These are phyloP conservation scores for Nothophoma quercina DNA, from an alignment of 2,329 filamentous ascomycete species.

Conservation along the genomic window DNA sequence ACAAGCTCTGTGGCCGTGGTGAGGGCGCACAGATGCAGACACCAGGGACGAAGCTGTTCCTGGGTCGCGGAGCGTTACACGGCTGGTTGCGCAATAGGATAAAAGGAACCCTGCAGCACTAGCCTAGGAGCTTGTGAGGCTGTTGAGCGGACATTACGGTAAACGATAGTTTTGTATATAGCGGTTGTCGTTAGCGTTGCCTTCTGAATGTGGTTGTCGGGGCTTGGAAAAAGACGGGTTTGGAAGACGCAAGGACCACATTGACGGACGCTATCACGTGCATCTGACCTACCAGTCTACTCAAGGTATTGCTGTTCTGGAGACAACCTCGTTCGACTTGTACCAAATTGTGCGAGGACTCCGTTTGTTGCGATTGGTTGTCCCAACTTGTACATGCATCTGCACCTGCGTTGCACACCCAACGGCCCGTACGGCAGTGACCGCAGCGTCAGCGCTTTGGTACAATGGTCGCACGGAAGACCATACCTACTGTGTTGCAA, in stretches of 20 bases:
- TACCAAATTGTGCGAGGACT: neutral
- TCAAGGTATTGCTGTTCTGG: neutral
- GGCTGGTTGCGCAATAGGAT: constrained; percentile 10
- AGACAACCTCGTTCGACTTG: constrained; percentile 1
- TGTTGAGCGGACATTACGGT: neutral
- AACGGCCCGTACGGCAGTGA: constrained; percentile 19
- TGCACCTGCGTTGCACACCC: constrained; percentile 12
- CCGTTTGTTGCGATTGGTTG: constrained; percentile 14
- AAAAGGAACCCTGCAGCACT: constrained; percentile 1
- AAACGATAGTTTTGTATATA: neutral
- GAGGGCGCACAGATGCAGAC: constrained; percentile 22
- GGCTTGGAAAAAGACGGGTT: neutral
- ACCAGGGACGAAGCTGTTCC: constrained; percentile 6
- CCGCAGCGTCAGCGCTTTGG: constrained; percentile 4
- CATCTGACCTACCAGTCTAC: neutral
- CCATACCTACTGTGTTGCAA: neutral
- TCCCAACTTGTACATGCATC: neutral
- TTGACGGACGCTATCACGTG: neutral
- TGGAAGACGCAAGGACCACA: neutral
- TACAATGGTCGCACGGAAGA: neutral
- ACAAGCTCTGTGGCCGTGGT: neutral
- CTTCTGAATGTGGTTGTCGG: neutral
- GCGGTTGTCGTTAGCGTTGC: neutral
- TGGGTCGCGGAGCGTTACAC: neutral
- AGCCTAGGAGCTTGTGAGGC: constrained; percentile 2